These are phyloP conservation scores for Lipomyces sp. DNA, from an alignment of 805 yeast genomes.

Conservation along the genomic window DNA sequence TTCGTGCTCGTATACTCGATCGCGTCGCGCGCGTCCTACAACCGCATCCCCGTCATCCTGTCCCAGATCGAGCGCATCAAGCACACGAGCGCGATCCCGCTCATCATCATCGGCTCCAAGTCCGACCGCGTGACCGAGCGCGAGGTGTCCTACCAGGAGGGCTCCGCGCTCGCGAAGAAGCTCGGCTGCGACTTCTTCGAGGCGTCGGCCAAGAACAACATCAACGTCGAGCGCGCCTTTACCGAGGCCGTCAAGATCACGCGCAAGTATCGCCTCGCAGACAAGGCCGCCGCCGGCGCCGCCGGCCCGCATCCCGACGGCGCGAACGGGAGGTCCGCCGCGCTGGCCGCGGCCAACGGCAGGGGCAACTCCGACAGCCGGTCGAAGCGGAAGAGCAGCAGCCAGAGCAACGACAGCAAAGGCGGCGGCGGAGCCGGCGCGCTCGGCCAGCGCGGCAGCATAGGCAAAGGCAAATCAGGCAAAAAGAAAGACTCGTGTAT, in stretches of 20 bases:
- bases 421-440: no score
- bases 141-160: slow-evolving; percentile 42
- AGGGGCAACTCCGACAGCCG: no score
- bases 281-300: no score
- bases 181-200: slow-evolving; percentile 92
- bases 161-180: slow-evolving; percentile 72
- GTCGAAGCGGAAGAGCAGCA: no score
- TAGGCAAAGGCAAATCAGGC: no score
- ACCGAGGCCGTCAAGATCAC: slow-evolving; percentile 59
- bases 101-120: slow-evolving; percentile 88
- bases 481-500: no score
- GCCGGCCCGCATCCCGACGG: no score
- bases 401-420: no score
- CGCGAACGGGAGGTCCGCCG: no score
- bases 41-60: slow-evolving; percentile 72
- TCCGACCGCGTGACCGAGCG: slow-evolving; percentile 78
- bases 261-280: not conserved
- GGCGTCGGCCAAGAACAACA: slow-evolving; percentile 85
- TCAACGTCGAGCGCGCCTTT: slow-evolving; percentile 88
- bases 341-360: no score
- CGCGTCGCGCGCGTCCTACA: slow-evolving; percentile 69
- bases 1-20: slow-evolving; percentile 83
- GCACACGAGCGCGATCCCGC: slow-evolving; percentile 69
- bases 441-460: no score
- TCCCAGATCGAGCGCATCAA: slow-evolving; percentile 84